Evolutionary conservation across 1,139 yeast species (phyloP).

Genomic region (Debaryomycetaceae sp.): DNA sequence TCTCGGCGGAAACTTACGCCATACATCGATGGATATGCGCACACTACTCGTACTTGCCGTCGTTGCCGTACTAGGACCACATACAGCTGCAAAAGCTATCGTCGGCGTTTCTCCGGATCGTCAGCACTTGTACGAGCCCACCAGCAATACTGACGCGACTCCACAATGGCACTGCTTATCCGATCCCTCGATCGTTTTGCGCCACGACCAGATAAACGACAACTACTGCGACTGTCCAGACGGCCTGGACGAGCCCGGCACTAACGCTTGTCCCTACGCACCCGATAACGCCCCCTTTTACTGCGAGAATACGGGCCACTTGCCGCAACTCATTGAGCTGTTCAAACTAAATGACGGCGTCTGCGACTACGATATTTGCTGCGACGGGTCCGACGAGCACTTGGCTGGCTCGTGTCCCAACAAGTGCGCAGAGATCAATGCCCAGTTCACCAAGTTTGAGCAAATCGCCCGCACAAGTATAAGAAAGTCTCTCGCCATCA

Average conservation of each 20-base stretch:
- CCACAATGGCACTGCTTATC: conserved; percentile 57
- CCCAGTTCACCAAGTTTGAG: conserved; percentile 18
- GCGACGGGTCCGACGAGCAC: conserved; percentile 90
- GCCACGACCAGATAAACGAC: conserved; percentile 64
- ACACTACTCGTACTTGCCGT: not conserved
- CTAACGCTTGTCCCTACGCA: conserved; percentile 58
- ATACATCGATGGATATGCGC: not conserved
- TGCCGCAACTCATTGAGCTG: conserved; percentile 44
- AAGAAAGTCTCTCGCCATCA: conserved; percentile 13
- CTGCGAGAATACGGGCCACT: conserved; percentile 69
- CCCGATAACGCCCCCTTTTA: conserved; percentile 45
- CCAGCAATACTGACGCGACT: conserved; percentile 21
- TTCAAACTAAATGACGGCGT: conserved; percentile 77
- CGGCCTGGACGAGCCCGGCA: conserved; percentile 96
- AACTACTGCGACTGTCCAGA: conserved; percentile 95
- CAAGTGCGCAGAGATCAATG: conserved; percentile 40
- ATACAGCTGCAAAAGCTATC: not conserved
- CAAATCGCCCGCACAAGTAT: conserved; percentile 8
- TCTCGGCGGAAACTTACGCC: not conserved
- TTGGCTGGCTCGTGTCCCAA: conserved; percentile 38
- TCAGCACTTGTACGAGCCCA: conserved; percentile 44
- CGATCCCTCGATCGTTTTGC: conserved; percentile 51
- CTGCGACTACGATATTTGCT: conserved; percentile 82
- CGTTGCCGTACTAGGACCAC: not conserved
- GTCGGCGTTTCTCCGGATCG: conserved; percentile 22